Evolutionary conservation across 306 rosid genomes (phyloP).

Genomic region (Vachellia collinsii): DNA sequence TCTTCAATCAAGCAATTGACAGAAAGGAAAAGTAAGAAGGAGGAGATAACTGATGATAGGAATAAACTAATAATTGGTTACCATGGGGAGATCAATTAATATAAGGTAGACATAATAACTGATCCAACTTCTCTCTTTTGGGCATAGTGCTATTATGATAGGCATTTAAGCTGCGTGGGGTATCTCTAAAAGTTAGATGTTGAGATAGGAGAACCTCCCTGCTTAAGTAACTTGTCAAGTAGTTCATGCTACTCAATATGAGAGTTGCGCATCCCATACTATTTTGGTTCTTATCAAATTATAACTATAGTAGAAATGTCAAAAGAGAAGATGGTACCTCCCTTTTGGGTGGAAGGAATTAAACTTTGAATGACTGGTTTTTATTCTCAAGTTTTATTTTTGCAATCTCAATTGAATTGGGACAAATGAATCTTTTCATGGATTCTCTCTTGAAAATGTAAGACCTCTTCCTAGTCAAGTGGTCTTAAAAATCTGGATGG

Average conservation of each 20-base stretch:
- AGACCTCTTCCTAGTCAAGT: constrained; percentile 6
- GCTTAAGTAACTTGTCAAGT: background rate
- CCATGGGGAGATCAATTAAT: background rate
- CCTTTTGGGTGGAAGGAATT: constrained; percentile 9
- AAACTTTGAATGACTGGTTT: background rate
- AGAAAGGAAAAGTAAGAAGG: background rate
- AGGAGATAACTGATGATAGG: background rate
- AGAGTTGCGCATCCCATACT: background rate
- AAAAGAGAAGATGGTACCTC: background rate
- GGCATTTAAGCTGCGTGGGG: background rate
- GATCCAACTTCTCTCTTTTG: background rate
- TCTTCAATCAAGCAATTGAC: background rate
- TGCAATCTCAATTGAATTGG: background rate
- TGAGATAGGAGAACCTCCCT: background rate
- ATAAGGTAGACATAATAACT: background rate
- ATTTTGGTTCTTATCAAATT: background rate
- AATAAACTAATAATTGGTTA: background rate
- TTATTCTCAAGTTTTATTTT: background rate
- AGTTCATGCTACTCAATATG: background rate
- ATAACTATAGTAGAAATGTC: background rate
- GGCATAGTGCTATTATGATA: background rate
- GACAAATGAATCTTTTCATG: constrained; percentile 1
- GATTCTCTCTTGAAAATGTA: constrained; percentile 26
- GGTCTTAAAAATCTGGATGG: constrained; percentile 2
- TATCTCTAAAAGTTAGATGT: background rate